Conservation (phyloP, 257 asterid genomes). For the Cruciata laevipes region DNA sequence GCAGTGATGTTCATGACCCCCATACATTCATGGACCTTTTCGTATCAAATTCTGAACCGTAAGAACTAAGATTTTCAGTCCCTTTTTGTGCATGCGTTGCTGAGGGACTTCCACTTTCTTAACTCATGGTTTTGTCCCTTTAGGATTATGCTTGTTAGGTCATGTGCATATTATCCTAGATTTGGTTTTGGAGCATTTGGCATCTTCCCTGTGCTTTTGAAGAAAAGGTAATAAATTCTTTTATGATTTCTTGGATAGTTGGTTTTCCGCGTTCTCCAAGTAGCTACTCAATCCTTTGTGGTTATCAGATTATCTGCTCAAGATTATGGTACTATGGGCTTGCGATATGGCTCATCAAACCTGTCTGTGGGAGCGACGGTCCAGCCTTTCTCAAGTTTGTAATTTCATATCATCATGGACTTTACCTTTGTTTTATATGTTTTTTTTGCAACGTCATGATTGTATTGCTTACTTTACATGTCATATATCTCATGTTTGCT, state of each 20-base stretch:
- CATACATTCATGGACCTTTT: conserved; percentile 71
- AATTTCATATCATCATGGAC: conserved; percentile 11
- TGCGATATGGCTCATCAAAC: conserved; percentile 92
- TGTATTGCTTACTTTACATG: background rate
- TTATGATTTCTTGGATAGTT: background rate
- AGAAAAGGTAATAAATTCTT: conserved; percentile 44
- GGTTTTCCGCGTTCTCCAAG: conserved; percentile 15
- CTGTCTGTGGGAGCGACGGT: conserved; percentile 74
- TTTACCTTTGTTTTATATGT: background rate
- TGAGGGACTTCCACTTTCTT: conserved; percentile 15
- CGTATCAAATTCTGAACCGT: conserved; percentile 86
- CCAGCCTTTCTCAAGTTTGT: conserved; percentile 59
- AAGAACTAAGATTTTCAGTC: conserved; percentile 30
- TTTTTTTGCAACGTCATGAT: background rate
- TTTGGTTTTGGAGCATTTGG: conserved; percentile 85
- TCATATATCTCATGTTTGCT: background rate
- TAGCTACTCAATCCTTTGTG: background rate
- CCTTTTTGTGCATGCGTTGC: conserved; percentile 3
- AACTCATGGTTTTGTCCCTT: conserved; percentile 10
- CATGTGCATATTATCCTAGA: conserved; percentile 76
- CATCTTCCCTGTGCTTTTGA: conserved; percentile 61
- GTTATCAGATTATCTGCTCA: conserved; percentile 52
- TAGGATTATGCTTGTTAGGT: conserved; percentile 64
- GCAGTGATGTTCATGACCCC: conserved; percentile 77
- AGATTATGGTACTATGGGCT: conserved; percentile 78